These are phyloP conservation scores for Cicer bijugum DNA, from an alignment of 306 rosid genomes.

Conservation along the genomic window DNA sequence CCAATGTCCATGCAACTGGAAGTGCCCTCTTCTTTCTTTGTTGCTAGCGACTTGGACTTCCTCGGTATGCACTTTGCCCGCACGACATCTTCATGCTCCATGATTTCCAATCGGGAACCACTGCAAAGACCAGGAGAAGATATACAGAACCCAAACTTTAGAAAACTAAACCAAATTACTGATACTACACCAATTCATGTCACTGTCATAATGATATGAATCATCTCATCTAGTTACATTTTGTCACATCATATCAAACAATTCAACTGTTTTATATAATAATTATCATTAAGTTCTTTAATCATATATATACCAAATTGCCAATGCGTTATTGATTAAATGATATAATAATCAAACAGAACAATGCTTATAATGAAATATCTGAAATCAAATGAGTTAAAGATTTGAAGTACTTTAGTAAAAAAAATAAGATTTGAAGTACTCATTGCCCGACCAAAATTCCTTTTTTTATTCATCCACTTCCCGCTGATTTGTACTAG, in stretches of 20 bases:
- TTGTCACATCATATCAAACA: not conserved
- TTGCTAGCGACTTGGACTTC: constrained; percentile 57
- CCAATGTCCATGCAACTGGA: constrained; percentile 40
- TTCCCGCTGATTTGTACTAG: constrained; percentile 33
- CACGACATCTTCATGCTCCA: constrained; percentile 60
- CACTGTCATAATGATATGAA: constrained; percentile 6
- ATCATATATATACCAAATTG: not conserved
- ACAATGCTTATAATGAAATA: constrained; percentile 25
- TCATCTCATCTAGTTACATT: constrained; percentile 11
- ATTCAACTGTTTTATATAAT: not conserved
- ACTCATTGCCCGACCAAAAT: constrained; percentile 13
- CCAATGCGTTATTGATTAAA: not conserved
- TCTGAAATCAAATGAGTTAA: constrained; percentile 16
- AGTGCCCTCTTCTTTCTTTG: constrained; percentile 57
- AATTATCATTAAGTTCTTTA: not conserved
- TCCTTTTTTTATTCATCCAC: constrained; percentile 1
- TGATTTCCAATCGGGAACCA: constrained; percentile 64
- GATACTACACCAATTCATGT: constrained; percentile 6
- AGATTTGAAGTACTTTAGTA: not conserved
- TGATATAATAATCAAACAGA: constrained; percentile 19
- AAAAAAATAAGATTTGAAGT: not conserved
- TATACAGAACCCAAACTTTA: constrained; percentile 14
- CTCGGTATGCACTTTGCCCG: constrained; percentile 88
- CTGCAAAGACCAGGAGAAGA: constrained; percentile 51
- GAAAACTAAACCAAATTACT: constrained; percentile 27